Percentiles rank a stretch among this genome's conserved stretches.
Evolutionary conservation across 805 yeast species (phyloP).

Genomic region (Diddensiella santjacobensis): DNA sequence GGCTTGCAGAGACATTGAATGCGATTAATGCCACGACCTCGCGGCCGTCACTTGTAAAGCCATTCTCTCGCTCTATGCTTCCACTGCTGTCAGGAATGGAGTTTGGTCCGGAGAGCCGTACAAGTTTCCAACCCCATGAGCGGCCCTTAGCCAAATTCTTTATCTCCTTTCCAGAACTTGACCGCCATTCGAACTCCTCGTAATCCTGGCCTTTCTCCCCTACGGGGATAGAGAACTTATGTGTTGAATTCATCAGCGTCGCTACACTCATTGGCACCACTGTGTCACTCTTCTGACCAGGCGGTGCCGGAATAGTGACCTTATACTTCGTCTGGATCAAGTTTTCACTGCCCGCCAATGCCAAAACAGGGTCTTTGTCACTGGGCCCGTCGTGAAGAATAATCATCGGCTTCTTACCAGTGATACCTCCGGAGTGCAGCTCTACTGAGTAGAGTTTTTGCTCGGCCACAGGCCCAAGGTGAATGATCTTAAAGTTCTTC

Average conservation of each 20-base stretch:
- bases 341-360: neutral
- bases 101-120: neutral
- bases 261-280: neutral
- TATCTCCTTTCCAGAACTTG: neutral
- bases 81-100: neutral
- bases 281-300: neutral
- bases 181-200: neutral
- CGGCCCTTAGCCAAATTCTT: neutral
- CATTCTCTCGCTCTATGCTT: neutral
- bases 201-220: neutral
- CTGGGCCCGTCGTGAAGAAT: neutral
- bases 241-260: neutral
- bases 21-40: neutral
- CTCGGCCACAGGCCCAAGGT: neutral
- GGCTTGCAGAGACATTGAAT: neutral
- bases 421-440: neutral
- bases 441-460: neutral
- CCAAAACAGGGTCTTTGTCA: neutral
- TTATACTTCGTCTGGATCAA: neutral
- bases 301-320: neutral
- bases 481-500: neutral
- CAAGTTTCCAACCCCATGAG: neutral
- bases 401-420: neutral
- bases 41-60: neutral
- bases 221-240: neutral